Evolutionary conservation across 2,329 filamentous ascomycete species (phyloP).

Genomic region (Aspergillus sp.): DNA sequence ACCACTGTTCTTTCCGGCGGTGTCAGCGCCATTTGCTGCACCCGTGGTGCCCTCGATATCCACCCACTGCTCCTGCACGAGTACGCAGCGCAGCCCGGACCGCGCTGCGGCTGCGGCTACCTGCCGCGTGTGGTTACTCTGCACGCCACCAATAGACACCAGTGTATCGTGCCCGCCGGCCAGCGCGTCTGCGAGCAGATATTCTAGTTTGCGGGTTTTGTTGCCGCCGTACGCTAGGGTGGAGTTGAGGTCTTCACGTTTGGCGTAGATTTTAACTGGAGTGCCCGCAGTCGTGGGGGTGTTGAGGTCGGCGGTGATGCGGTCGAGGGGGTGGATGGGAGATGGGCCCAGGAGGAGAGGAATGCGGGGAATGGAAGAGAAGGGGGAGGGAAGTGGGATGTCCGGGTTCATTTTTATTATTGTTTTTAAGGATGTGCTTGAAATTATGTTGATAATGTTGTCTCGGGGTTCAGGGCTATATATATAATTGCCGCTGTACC

Average conservation of each 20-base stretch:
- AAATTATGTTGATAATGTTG: too few species aligned
- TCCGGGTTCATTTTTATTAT: too few species aligned
- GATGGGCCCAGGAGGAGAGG: slow-evolving; percentile 59
- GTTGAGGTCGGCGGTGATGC: slow-evolving; percentile 53
- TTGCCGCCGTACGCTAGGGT: slow-evolving; percentile 61
- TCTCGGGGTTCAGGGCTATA: too few species aligned
- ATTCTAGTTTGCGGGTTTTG: slow-evolving; percentile 63
- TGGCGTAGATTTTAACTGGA: slow-evolving; percentile 58
- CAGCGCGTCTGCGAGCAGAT: slow-evolving; percentile 57
- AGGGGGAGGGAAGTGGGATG: slow-evolving; percentile 29
- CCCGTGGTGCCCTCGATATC: slow-evolving; percentile 21
- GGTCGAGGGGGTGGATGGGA: slow-evolving; percentile 58
- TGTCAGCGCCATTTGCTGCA: too few species aligned
- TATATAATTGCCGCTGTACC: too few species aligned
- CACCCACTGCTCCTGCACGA: slow-evolving; percentile 63
- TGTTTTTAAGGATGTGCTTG: too few species aligned
- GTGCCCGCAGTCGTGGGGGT: slow-evolving; percentile 20
- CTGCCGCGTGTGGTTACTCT: slow-evolving; percentile 62
- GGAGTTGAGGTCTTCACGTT: slow-evolving; percentile 64
- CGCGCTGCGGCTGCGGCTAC: slow-evolving; percentile 56
- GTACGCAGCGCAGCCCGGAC: slow-evolving; percentile 42
- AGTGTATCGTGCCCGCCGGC: slow-evolving; percentile 49
- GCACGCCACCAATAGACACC: slow-evolving; percentile 59
- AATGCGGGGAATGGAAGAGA: slow-evolving; percentile 55
- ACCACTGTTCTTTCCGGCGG: too few species aligned